phyloP scores from a whole-genome alignment of 2,329 filamentous ascomycete genomes.

The Didymella sp. region DNA sequence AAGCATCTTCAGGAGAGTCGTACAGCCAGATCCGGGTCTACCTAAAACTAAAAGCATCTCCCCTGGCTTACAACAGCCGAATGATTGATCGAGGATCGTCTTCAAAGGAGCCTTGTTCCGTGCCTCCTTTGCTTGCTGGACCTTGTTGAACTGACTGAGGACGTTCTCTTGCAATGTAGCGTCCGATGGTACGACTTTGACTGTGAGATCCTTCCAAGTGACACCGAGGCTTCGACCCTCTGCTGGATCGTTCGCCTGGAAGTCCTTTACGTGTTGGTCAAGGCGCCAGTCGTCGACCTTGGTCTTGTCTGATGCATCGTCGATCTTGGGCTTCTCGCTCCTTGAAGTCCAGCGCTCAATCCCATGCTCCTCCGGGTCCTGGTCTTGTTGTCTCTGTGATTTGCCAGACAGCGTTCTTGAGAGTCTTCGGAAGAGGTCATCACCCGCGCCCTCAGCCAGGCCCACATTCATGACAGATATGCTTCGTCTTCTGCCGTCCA shows the following conservation, averaged over 20 bases:
- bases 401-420: slow-evolving; percentile 30
- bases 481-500: slow-evolving; percentile 19
- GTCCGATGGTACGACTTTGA: slow-evolving; percentile 25
- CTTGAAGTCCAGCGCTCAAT: slow-evolving; percentile 16
- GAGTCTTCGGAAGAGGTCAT: slow-evolving; percentile 24
- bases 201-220: slow-evolving; percentile 26
- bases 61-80: slow-evolving; percentile 68
- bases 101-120: slow-evolving; percentile 60
- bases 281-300: slow-evolving; percentile 34
- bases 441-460: slow-evolving; percentile 20
- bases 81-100: slow-evolving; percentile 68
- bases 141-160: slow-evolving; percentile 53
- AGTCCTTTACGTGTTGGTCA: slow-evolving; percentile 28
- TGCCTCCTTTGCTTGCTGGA: slow-evolving; percentile 55
- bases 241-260: slow-evolving; percentile 26
- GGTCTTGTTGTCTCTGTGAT: slow-evolving; percentile 21
- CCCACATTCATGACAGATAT: slow-evolving; percentile 9
- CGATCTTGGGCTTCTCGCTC: slow-evolving; percentile 8
- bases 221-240: slow-evolving; percentile 22
- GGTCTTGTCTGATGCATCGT: slow-evolving; percentile 24
- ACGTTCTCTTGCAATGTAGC: slow-evolving; percentile 28
- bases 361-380: slow-evolving; percentile 9
- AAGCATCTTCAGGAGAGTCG: slow-evolving; percentile 74
- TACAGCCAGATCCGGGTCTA: slow-evolving; percentile 58
- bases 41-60: slow-evolving; percentile 78